Conservation (phyloP, 2,329 filamentous ascomycete genomes). For the Falciphora oryzae region DNA sequence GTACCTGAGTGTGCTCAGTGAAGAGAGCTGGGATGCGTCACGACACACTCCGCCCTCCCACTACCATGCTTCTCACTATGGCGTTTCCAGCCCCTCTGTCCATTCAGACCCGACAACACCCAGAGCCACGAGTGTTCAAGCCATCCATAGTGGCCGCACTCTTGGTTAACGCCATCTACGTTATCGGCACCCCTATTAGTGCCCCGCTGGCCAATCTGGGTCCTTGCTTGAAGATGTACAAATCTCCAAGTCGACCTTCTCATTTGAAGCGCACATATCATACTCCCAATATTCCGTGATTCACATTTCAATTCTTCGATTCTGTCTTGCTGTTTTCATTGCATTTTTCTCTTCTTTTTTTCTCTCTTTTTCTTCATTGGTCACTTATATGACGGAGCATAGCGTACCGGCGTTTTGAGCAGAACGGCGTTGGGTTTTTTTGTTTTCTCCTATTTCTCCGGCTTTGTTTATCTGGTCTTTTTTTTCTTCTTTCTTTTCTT, state of each 20-base stretch:
- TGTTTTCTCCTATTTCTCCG: slow-evolving; percentile 3
- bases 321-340: slow-evolving; percentile 2
- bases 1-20: slow-evolving; percentile 81
- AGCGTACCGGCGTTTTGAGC: slow-evolving; percentile 18
- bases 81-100: slow-evolving; percentile 28
- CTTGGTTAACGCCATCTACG: slow-evolving; percentile 34
- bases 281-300: background rate
- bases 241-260: background rate
- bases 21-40: slow-evolving; percentile 59
- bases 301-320: background rate
- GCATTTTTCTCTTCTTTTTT: slow-evolving; percentile 4
- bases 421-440: slow-evolving; percentile 3
- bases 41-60: slow-evolving; percentile 25
- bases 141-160: slow-evolving; percentile 48
- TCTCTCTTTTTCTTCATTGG: slow-evolving; percentile 5
- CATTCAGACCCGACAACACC: slow-evolving; percentile 30
- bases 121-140: slow-evolving; percentile 35
- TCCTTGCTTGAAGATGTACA: background rate
- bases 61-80: slow-evolving; percentile 33
- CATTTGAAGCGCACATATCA: background rate
- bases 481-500: slow-evolving; percentile 19
- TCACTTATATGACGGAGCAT: slow-evolving; percentile 14
- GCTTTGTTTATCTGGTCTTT: slow-evolving; percentile 22
- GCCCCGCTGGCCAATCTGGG: background rate
- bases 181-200: background rate